These are phyloP conservation scores for Geum urbanum DNA, from an alignment of 306 rosid genomes.

Conservation along the genomic window DNA sequence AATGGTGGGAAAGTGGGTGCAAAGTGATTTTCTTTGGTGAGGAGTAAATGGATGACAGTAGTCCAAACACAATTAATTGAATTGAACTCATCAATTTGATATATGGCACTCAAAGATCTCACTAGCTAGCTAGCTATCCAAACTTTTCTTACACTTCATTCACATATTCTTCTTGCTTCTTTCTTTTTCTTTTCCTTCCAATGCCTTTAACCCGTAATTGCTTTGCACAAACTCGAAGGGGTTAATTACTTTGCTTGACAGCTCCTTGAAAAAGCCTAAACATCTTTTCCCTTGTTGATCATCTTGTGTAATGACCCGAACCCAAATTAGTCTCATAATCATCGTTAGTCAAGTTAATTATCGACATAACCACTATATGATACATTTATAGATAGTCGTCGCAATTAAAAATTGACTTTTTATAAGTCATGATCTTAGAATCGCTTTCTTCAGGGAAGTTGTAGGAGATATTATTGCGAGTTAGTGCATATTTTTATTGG, in stretches of 20 bases:
- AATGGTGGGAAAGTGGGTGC: conserved; percentile 68
- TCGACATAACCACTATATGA: too few relatives aligned
- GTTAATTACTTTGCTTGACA: conserved; percentile 11
- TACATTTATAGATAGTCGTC: too few relatives aligned
- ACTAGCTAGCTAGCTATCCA: conserved; percentile 18
- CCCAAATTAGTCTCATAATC: too few relatives aligned
- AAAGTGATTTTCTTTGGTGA: conserved; percentile 33
- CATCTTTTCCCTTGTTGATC: neutral
- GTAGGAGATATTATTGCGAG: too few relatives aligned
- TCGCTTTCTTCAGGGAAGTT: too few relatives aligned
- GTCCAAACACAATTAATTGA: conserved; percentile 54
- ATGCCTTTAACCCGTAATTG: conserved; percentile 19
- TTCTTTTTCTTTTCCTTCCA: conserved; percentile 14
- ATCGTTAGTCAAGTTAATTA: too few relatives aligned
- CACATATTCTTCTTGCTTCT: conserved; percentile 15
- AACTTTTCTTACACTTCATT: conserved; percentile 30
- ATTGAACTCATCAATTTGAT: conserved; percentile 28
- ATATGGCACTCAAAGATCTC: conserved; percentile 50
- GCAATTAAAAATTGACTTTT: too few relatives aligned
- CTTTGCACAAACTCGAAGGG: conserved; percentile 17
- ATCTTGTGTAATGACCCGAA: too few relatives aligned
- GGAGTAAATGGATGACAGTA: conserved; percentile 71
- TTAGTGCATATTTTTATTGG: too few relatives aligned
- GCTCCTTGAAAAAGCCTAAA: neutral
- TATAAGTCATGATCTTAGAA: too few relatives aligned